Conservation (phyloP, 352 stramenopile genomes). For the Blastocystis sp. region DNA sequence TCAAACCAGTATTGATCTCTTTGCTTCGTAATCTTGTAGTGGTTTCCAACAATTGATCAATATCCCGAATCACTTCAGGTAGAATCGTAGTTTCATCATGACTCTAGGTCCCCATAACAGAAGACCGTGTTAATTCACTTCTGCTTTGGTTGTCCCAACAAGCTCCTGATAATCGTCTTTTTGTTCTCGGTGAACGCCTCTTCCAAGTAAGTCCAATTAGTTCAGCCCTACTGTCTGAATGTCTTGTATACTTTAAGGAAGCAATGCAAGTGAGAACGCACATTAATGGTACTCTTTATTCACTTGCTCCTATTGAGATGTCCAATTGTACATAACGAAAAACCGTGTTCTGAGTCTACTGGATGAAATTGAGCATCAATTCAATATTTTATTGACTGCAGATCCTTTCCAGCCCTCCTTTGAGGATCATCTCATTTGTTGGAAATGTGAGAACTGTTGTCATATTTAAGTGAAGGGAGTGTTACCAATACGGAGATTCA, state of each 20-base stretch:
- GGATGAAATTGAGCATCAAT: constrained; percentile 17
- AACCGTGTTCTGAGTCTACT: neutral
- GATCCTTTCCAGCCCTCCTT: neutral
- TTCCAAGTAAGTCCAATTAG: constrained; percentile 23
- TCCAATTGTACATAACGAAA: neutral
- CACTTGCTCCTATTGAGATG: neutral
- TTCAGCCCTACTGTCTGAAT: constrained; percentile 16
- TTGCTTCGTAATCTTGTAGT: neutral
- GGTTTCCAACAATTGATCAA: neutral
- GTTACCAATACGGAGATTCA: neutral
- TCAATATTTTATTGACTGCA: neutral
- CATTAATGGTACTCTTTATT: neutral
- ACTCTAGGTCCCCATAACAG: neutral
- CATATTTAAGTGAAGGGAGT: neutral
- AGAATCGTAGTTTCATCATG: neutral
- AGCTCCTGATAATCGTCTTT: neutral
- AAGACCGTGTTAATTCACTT: neutral
- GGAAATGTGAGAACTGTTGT: neutral
- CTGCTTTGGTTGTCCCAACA: neutral
- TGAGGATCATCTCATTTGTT: neutral
- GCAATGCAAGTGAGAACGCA: neutral
- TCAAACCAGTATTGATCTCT: neutral
- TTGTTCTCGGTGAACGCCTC: neutral
- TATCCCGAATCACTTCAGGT: neutral
- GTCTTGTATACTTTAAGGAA: neutral